phyloP scores from a whole-genome alignment of 176 grass and related monocot species.

The Eleusine indica region DNA sequence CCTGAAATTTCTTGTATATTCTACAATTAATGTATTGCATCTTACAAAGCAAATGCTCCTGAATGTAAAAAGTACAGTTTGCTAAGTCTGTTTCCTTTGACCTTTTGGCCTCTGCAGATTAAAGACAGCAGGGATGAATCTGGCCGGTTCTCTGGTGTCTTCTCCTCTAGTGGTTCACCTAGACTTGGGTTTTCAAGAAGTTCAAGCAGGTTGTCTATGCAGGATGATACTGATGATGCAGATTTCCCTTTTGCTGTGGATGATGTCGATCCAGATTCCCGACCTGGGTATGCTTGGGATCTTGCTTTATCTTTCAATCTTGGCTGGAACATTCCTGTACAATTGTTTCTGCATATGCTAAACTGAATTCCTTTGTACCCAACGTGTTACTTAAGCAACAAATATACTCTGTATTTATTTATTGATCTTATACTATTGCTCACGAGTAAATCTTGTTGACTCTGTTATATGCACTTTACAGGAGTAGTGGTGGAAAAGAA shows the following conservation, averaged over 20 bases:
- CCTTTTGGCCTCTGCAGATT: constrained; percentile 35
- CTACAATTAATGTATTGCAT: not conserved
- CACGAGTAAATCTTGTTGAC: not conserved
- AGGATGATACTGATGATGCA: constrained; percentile 77
- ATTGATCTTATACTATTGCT: not conserved
- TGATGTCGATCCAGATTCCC: constrained; percentile 93
- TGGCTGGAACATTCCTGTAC: not conserved
- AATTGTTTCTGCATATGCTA: constrained; percentile 4
- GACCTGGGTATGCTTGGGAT: constrained; percentile 65
- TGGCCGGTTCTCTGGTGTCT: constrained; percentile 87
- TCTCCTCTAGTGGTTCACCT: constrained; percentile 75
- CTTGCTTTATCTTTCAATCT: not conserved
- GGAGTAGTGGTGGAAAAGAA: constrained; percentile 80
- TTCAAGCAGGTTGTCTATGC: constrained; percentile 80
- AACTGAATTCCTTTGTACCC: not conserved
- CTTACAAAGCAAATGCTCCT: not conserved
- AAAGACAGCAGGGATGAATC: constrained; percentile 93
- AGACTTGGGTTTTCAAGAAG: constrained; percentile 77
- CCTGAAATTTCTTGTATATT: not conserved
- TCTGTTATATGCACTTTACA: constrained; percentile 38
- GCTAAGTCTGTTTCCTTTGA: not conserved
- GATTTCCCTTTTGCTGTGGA: constrained; percentile 98
- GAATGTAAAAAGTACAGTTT: constrained; percentile 27
- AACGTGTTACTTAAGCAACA: constrained; percentile 26
- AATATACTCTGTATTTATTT: not conserved